Evolutionary conservation across 2,329 filamentous ascomycete genomes (phyloP).

Genomic region (Exophiala dermatitidis): DNA sequence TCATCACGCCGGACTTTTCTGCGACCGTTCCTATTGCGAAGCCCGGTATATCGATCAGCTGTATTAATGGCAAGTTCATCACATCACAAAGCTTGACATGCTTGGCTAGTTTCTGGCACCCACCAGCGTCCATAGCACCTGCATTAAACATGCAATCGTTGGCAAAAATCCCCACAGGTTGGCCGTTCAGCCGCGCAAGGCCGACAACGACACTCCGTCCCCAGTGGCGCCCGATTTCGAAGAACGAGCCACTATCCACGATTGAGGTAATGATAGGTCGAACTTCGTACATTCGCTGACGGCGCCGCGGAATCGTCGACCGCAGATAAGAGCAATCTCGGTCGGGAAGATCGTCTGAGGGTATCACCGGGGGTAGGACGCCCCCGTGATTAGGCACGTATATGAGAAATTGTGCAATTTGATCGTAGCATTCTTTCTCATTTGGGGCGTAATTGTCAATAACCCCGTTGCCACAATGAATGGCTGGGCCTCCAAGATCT

Average conservation of each 20-base stretch:
- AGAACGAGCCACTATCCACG: slow-evolving; percentile 51
- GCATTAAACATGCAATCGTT: slow-evolving; percentile 54
- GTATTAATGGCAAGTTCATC: slow-evolving; percentile 57
- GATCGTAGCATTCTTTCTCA: slow-evolving; percentile 55
- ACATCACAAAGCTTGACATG: slow-evolving; percentile 58
- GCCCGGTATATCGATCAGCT: slow-evolving; percentile 60
- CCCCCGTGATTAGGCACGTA: slow-evolving; percentile 54
- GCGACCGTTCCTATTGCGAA: too few relatives aligned
- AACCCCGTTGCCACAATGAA: slow-evolving; percentile 60
- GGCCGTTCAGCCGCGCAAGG: slow-evolving; percentile 51
- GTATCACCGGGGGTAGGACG: slow-evolving; percentile 43
- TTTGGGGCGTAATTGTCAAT: slow-evolving; percentile 58
- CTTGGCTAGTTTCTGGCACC: slow-evolving; percentile 54
- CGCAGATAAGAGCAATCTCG: slow-evolving; percentile 48
- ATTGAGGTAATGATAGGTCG: slow-evolving; percentile 51
- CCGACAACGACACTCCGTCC: slow-evolving; percentile 56
- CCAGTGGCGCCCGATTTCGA: slow-evolving; percentile 59
- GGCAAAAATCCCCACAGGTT: slow-evolving; percentile 53
- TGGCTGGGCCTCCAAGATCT: slow-evolving; percentile 53
- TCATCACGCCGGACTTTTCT: too few relatives aligned
- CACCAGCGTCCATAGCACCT: slow-evolving; percentile 54
- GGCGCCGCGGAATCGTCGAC: slow-evolving; percentile 52
- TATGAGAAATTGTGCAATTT: slow-evolving; percentile 49
- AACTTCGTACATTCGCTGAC: slow-evolving; percentile 55
- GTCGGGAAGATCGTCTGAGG: slow-evolving; percentile 44